Base-by-base conservation (phyloP, 768 basidiomycete species). In the Tricholoma bakamatsutake region DNA sequence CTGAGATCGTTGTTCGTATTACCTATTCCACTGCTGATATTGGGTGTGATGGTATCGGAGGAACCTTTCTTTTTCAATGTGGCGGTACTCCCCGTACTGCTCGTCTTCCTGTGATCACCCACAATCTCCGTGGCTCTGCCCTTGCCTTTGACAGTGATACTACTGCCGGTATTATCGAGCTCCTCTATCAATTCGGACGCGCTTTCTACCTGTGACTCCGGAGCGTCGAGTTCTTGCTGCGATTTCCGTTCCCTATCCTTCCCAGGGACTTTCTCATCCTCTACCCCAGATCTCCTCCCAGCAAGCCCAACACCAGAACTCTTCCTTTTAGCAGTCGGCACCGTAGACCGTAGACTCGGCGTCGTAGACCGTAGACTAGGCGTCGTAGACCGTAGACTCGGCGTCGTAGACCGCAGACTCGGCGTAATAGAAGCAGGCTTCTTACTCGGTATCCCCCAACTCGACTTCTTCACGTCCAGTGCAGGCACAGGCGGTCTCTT, bases 41-140 rank as follows among this genome's bases (percentile, higher is more conserved):
- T 59, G 51, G 70, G 71, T 24, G 72, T 76, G 50, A 80, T 76
- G 0, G 79, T 80, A 55, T 80, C 79, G 28, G 70, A 70, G 52
- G 77, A 82, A 34, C 69, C 72, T 51, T 65, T 69, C 62, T 72
- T 69, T 62, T 63, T 73, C 55, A 72, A 63, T 21, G 78, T 81
- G 21, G 72, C 70, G 17, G 68, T 66, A 62, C 80, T 74, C 21
- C 69, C 67, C 21, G 72, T 75, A 54, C 78, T 81, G 17, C 68
- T 69, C 17, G 70, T 73, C 66, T 78, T 80, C 64, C 71, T 76
- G 66, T 78, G 76, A 18, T 78, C 76, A 52, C 64, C 55, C 50
- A 64, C 18, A 46, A 68, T 50, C 42, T 61, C 60, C 13, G 42
- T 55, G n/a, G 40, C 49, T 17, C 53, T 54, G 49, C 60, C 55